Conservation (phyloP, 2,329 filamentous ascomycete species). For the Phoma sp. region DNA sequence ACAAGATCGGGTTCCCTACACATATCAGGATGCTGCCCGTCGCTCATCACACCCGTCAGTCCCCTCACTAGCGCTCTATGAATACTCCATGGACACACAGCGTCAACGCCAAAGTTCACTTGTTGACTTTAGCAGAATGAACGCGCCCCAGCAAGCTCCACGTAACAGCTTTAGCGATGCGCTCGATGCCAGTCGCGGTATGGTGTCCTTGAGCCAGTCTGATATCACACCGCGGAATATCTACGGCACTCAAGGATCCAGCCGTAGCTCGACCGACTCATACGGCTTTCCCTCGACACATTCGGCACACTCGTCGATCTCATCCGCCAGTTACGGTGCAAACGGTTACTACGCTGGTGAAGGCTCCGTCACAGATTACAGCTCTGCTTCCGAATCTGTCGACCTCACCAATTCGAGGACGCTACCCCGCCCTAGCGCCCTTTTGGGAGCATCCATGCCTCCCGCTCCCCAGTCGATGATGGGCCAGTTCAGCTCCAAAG, state of each 20-base stretch:
- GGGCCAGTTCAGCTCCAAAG: conserved; percentile 96
- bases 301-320: conserved; percentile 89
- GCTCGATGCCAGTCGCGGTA: conserved; percentile 90
- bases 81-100: conserved; percentile 54
- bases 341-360: conserved; percentile 83
- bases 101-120: conserved; percentile 66
- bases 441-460: conserved; percentile 68
- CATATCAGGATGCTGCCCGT: conserved; percentile 65
- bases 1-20: conserved; percentile 60
- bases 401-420: conserved; percentile 81
- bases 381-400: conserved; percentile 85
- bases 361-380: conserved; percentile 90
- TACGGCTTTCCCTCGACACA: conserved; percentile 90
- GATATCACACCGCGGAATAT: conserved; percentile 88
- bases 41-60: conserved; percentile 88
- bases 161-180: conserved; percentile 82
- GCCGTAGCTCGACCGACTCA: conserved; percentile 79
- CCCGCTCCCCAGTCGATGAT: conserved; percentile 97
- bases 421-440: conserved; percentile 77
- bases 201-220: conserved; percentile 89
- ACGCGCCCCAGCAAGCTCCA: conserved; percentile 63
- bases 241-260: conserved; percentile 71
- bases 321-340: conserved; percentile 78
- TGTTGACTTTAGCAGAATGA: conserved; percentile 71
- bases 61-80: conserved; percentile 61